phyloP scores from a whole-genome alignment of 768 basidiomycete genomes.

The Ephemerocybe angulata region DNA sequence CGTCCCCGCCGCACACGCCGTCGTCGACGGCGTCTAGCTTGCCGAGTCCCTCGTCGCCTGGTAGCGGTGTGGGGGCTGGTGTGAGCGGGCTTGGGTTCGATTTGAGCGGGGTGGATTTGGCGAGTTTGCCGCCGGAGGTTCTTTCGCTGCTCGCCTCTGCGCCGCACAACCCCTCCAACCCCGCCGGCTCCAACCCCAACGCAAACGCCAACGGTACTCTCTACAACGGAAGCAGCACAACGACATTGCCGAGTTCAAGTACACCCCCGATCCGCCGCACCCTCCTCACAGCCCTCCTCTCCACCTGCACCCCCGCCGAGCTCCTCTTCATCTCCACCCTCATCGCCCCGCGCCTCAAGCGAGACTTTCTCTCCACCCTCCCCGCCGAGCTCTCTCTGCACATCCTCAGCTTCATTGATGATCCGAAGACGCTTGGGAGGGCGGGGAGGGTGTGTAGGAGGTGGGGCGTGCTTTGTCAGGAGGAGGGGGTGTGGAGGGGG shows the following conservation, averaged over 20 bases:
- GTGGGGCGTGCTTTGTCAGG: conserved; percentile 68
- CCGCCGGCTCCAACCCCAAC: background rate
- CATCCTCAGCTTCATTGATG: conserved; percentile 73
- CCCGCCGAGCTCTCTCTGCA: conserved; percentile 67
- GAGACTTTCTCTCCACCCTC: conserved; percentile 46
- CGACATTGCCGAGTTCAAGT: conserved; percentile 5
- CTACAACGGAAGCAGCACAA: background rate
- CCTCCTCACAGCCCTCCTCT: conserved; percentile 48
- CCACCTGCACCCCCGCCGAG: conserved; percentile 55
- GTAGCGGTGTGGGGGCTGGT: too few species aligned
- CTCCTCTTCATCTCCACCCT: conserved; percentile 63
- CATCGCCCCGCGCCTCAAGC: conserved; percentile 62
- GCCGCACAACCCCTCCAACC: too few species aligned
- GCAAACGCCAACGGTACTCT: background rate
- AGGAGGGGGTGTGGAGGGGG: conserved; percentile 77
- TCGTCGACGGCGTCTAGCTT: too few species aligned
- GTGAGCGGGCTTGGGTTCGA: too few species aligned
- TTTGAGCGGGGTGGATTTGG: too few species aligned
- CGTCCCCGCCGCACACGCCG: conserved; percentile 17
- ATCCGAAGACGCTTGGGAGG: conserved; percentile 65
- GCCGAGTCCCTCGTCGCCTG: too few species aligned
- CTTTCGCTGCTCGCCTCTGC: too few species aligned
- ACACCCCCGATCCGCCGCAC: conserved; percentile 43
- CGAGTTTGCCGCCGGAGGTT: too few species aligned
- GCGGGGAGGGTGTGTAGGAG: conserved; percentile 65